phyloP scores from a whole-genome alignment of 1,139 yeast species.

The Sugiyamaella pinicola region DNA sequence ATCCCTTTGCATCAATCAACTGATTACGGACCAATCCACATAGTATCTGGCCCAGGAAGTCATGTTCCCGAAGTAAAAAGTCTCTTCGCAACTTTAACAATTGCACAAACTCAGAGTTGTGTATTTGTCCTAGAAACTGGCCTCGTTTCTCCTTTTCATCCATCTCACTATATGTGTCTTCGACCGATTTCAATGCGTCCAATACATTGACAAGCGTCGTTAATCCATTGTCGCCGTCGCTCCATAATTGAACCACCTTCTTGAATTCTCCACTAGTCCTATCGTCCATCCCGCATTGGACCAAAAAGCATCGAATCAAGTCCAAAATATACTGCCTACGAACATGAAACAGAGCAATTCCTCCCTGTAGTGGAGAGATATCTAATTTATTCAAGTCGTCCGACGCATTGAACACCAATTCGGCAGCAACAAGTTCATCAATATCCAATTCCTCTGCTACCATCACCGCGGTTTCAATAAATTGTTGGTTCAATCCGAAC shows the following conservation, averaged over 20 bases:
- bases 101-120: conserved; percentile 55
- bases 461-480: conserved; percentile 51
- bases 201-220: conserved; percentile 44
- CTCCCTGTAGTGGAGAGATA: conserved; percentile 62
- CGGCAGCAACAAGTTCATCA: conserved; percentile 68
- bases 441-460: conserved; percentile 67
- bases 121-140: conserved; percentile 54
- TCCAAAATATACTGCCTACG: conserved; percentile 73
- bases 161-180: conserved; percentile 55
- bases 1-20: conserved; percentile 44
- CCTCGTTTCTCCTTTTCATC: conserved; percentile 70
- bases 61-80: conserved; percentile 68
- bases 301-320: conserved; percentile 60
- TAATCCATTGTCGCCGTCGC: neutral
- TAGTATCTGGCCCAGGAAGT: conserved; percentile 65
- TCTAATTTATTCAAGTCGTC: conserved; percentile 53
- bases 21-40: conserved; percentile 30
- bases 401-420: conserved; percentile 52
- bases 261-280: conserved; percentile 1
- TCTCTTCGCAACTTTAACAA: conserved; percentile 61
- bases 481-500: conserved; percentile 55
- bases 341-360: conserved; percentile 67
- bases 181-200: conserved; percentile 59
- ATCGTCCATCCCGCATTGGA: conserved; percentile 32
- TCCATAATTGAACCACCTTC: conserved; percentile 14